Conservation (phyloP, 2,329 filamentous ascomycete species). For the Diaporthe australafricana region DNA sequence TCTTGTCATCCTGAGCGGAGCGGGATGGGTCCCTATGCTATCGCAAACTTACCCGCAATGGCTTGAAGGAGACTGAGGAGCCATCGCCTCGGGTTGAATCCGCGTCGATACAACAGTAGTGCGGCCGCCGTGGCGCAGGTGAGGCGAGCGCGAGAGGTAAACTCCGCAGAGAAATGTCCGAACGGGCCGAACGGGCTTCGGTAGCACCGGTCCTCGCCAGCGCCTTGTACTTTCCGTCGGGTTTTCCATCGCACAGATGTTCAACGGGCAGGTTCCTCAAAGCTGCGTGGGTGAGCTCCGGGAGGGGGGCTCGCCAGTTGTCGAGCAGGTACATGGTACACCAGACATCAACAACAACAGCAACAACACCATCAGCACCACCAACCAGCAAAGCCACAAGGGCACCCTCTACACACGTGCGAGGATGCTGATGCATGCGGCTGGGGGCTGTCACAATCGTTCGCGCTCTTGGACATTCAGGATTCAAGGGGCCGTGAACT, state of each 20-base stretch:
- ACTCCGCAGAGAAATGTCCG: neutral
- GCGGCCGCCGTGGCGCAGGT: neutral
- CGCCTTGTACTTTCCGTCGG: neutral
- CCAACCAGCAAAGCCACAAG: neutral
- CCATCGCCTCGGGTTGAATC: slow-evolving; percentile 7
- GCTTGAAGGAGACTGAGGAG: neutral
- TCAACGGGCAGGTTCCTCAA: neutral
- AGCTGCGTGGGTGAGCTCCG: neutral
- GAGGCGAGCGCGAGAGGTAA: neutral
- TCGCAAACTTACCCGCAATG: neutral
- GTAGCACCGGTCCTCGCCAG: neutral
- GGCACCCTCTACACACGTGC: slow-evolving; percentile 9
- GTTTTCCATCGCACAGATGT: too few species aligned
- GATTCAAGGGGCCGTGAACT: neutral
- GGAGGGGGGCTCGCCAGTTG: neutral
- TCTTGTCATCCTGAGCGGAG: neutral
- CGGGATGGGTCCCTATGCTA: neutral
- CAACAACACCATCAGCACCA: neutral
- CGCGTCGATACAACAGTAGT: neutral
- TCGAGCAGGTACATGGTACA: neutral
- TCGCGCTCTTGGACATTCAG: neutral
- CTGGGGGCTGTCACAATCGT: slow-evolving; percentile 7
- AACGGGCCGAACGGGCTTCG: slow-evolving; percentile 21
- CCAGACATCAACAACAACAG: too few species aligned
- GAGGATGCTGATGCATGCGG: slow-evolving; percentile 3